Conservation (phyloP, 1,139 yeast genomes). For the Hyphopichia buzzinii region DNA sequence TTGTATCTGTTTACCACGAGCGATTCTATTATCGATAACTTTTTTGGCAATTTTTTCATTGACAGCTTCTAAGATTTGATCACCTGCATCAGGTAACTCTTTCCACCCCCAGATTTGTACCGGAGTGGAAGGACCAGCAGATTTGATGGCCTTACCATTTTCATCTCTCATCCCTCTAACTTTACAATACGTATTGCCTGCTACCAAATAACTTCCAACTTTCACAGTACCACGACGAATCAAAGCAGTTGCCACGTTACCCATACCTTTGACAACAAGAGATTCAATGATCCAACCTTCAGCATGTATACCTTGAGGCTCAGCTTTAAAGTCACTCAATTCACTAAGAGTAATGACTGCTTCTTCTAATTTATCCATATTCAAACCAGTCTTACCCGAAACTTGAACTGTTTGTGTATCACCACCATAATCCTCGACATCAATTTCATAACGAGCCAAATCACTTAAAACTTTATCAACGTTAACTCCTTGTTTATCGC, state of each 20-base stretch:
- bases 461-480: slow-evolving; percentile 75
- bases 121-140: slow-evolving; percentile 87
- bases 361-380: slow-evolving; percentile 88
- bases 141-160: slow-evolving; percentile 56
- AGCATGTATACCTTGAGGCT: slow-evolving; percentile 47
- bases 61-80: slow-evolving; percentile 72
- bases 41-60: slow-evolving; percentile 74
- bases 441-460: slow-evolving; percentile 72
- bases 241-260: slow-evolving; percentile 81
- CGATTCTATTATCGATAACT: slow-evolving; percentile 62
- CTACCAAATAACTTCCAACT: slow-evolving; percentile 69
- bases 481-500: slow-evolving; percentile 77
- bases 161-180: slow-evolving; percentile 83
- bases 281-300: slow-evolving; percentile 95
- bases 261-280: slow-evolving; percentile 77
- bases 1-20: slow-evolving; percentile 54
- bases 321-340: slow-evolving; percentile 73
- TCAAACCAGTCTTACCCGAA: slow-evolving; percentile 75
- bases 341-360: slow-evolving; percentile 85
- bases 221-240: slow-evolving; percentile 77
- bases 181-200: slow-evolving; percentile 85
- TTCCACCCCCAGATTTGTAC: slow-evolving; percentile 96
- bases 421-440: slow-evolving; percentile 92
- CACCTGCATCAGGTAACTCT: slow-evolving; percentile 90
- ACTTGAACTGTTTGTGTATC: slow-evolving; percentile 88